Percentiles rank a stretch among this genome's conserved stretches.
phyloP scores from a whole-genome alignment of 2,329 filamentous ascomycete genomes.

The Fusarium guadeloupense region DNA sequence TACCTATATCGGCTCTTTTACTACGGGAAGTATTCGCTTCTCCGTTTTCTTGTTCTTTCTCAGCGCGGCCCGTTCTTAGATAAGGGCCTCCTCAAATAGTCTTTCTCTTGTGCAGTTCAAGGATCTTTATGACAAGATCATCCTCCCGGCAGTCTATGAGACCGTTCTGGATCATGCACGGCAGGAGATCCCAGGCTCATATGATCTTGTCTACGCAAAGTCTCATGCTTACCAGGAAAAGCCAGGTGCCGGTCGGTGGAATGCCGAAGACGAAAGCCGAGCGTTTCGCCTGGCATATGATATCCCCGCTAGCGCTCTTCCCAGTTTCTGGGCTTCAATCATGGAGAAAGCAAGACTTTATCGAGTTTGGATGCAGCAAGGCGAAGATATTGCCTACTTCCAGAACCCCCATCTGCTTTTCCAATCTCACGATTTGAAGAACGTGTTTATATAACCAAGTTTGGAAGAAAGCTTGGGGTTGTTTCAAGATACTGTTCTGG shows the following conservation, averaged over 20 bases:
- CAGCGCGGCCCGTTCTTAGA: background rate
- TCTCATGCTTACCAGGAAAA: slow-evolving; percentile 7
- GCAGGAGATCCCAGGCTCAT: slow-evolving; percentile 6
- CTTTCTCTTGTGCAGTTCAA: background rate
- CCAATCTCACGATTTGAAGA: background rate
- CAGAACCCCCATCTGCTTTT: background rate
- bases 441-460: background rate
- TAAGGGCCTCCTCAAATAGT: background rate
- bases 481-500: background rate
- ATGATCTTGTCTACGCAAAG: slow-evolving; percentile 4
- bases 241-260: background rate
- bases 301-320: background rate
- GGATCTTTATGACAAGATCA: slow-evolving; percentile 10
- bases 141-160: background rate
- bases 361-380: background rate
- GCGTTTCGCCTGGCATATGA: background rate
- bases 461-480: background rate
- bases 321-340: background rate
- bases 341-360: background rate
- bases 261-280: background rate
- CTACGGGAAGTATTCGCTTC: too few relatives aligned
- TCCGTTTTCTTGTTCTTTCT: slow-evolving; percentile 19
- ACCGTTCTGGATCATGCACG: background rate
- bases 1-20: too few relatives aligned
- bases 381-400: background rate